phyloP scores from a whole-genome alignment of 2,329 filamentous ascomycete species.

The Fusarium sp. region DNA sequence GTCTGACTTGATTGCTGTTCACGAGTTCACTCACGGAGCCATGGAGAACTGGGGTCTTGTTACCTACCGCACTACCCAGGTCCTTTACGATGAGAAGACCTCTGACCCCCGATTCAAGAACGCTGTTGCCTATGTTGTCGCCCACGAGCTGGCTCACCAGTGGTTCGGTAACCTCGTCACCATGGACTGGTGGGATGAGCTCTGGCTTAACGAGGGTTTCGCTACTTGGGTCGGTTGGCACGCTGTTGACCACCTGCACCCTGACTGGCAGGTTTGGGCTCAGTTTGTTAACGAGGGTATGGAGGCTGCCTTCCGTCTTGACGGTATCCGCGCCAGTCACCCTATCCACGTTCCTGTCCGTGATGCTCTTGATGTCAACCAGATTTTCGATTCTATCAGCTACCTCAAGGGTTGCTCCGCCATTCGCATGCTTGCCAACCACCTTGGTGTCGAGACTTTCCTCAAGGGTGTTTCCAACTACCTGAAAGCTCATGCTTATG shows the following conservation, averaged over 20 bases:
- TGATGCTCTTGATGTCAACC: constrained; percentile 94
- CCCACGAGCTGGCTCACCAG: constrained; percentile 96
- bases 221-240: constrained; percentile 99
- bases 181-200: constrained; percentile 96
- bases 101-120: constrained; percentile 94
- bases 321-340: constrained; percentile 90
- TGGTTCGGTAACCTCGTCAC: constrained; percentile 97
- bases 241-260: constrained; percentile 89
- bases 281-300: constrained; percentile 97
- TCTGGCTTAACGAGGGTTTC: constrained; percentile 96
- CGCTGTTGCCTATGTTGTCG: constrained; percentile 94
- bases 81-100: constrained; percentile 93
- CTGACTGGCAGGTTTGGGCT: constrained; percentile 97
- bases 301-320: constrained; percentile 90
- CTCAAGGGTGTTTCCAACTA: constrained; percentile 91
- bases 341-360: constrained; percentile 95
- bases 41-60: constrained; percentile 99
- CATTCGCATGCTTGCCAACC: constrained; percentile 93
- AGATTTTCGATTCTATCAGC: constrained; percentile 97
- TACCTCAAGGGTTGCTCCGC: constrained; percentile 97
- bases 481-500: constrained; percentile 87
- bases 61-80: constrained; percentile 93
- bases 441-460: constrained; percentile 89
- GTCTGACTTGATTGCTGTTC: constrained; percentile 88
- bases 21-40: constrained; percentile 88